phyloP scores from a whole-genome alignment of 2,329 filamentous ascomycete genomes.

The Didymella pomorum region DNA sequence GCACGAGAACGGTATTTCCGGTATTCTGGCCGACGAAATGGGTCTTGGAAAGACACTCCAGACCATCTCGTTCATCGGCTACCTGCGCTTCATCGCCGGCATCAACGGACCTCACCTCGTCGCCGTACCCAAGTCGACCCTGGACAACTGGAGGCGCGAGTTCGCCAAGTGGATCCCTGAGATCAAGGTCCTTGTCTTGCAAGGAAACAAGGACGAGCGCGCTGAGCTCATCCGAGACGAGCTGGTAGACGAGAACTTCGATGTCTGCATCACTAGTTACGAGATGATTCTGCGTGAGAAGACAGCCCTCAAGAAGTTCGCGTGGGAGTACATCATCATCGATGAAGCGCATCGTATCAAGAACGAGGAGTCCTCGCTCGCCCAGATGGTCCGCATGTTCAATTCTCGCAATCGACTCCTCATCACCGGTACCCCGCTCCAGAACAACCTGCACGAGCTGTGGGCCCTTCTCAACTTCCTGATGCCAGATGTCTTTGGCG shows the following conservation, averaged over 20 bases:
- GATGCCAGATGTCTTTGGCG: slow-evolving; percentile 96
- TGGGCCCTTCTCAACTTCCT: slow-evolving; percentile 98
- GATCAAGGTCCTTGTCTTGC: slow-evolving; percentile 90
- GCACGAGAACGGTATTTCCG: slow-evolving; percentile 98
- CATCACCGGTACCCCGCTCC: slow-evolving; percentile 94
- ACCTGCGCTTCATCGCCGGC: slow-evolving; percentile 87
- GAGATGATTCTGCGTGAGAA: slow-evolving; percentile 99
- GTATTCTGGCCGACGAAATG: slow-evolving; percentile 98
- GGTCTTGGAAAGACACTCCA: slow-evolving; percentile 97
- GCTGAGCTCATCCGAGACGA: slow-evolving; percentile 87
- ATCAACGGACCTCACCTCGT: slow-evolving; percentile 92
- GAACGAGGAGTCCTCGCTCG: slow-evolving; percentile 96
- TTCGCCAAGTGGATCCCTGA: slow-evolving; percentile 95
- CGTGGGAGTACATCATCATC: slow-evolving; percentile 99
- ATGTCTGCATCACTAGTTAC: slow-evolving; percentile 98
- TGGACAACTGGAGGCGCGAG: slow-evolving; percentile 98
- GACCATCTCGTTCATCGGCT: slow-evolving; percentile 95
- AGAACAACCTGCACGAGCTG: slow-evolving; percentile 97
- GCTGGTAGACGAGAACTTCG: slow-evolving; percentile 92
- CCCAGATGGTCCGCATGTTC: slow-evolving; percentile 95
- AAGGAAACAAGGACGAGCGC: slow-evolving; percentile 94
- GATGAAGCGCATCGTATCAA: slow-evolving; percentile 99
- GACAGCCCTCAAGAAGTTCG: slow-evolving; percentile 92
- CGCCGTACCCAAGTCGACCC: slow-evolving; percentile 92
- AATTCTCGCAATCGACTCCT: slow-evolving; percentile 93